phyloP scores from a whole-genome alignment of 352 stramenopile species.

The Phytophthora lateralis region DNA sequence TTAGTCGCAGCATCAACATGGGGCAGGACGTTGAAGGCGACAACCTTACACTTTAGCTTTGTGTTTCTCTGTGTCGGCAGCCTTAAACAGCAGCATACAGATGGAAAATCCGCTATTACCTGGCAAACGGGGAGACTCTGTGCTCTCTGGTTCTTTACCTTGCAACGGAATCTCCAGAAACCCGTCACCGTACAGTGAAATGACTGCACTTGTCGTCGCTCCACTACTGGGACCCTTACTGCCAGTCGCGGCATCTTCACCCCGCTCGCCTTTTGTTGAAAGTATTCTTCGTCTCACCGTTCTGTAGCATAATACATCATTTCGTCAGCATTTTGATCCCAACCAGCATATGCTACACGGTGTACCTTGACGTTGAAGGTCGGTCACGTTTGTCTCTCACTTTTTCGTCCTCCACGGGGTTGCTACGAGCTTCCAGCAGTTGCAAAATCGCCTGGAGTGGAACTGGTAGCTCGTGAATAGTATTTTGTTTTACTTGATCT shows the following conservation, averaged over 20 bases:
- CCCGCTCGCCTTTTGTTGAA: not conserved
- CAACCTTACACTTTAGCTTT: constrained; percentile 30
- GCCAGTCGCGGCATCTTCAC: not conserved
- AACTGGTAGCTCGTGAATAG: not conserved
- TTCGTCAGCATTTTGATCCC: not conserved
- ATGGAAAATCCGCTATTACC: constrained; percentile 39
- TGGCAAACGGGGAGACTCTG: constrained; percentile 2
- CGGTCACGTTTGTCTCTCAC: not conserved
- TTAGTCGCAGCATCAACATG: not conserved
- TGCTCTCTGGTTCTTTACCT: not conserved
- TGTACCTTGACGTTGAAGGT: not conserved
- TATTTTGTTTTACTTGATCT: not conserved
- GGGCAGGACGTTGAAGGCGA: not conserved
- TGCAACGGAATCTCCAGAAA: constrained; percentile 49
- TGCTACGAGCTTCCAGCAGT: not conserved
- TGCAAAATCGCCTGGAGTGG: not conserved
- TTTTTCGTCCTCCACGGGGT: not conserved
- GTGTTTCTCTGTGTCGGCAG: constrained; percentile 42
- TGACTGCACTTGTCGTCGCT: constrained; percentile 13
- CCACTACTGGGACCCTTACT: not conserved
- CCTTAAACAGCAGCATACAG: constrained; percentile 52
- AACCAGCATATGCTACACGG: not conserved
- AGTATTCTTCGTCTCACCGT: not conserved
- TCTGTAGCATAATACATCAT: not conserved
- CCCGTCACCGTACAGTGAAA: constrained; percentile 59